Base-by-base conservation (phyloP, 1,284 basidiomycete species). In the Moesziomyces parantarcticus region DNA sequence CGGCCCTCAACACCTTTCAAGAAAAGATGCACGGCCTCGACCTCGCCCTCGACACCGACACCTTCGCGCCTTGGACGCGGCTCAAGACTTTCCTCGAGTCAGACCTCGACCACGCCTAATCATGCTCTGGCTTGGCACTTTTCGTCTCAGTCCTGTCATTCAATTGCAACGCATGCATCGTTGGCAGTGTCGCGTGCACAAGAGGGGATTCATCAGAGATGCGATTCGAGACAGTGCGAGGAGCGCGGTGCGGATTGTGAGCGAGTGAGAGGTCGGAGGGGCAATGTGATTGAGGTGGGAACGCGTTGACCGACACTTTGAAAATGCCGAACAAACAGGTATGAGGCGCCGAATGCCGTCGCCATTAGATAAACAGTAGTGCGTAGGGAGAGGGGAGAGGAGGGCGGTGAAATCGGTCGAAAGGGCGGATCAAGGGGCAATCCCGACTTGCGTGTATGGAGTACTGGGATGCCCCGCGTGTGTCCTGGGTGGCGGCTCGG, bases 361-460 rank as follows among this genome's bases (percentile, higher is more conserved):
- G 36, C 36, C 36, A 39, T 39, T 39, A 39, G 14, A 18, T 39
- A n/a, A 18, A 39, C 16, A 39, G 36, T 18, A 5, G 18, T 43
- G 41, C 20, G 41, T 18, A 16, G 14, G 16, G 34, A 21, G 29
- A 20, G 47, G 18, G 20, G 26, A 29, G 29, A 32, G 29, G 29
- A 32, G 29, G 13, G 11, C 10, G 29, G 29, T 13, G 11, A 32
- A 13, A 32, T 11, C 20, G 16, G 41, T 43, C 20, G 40, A 10
- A 26, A 58, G 20, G 29, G 10, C 43, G 47, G 21, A 41, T 3
- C 18, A 18, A 9, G 23, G 47, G 14, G 16, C 13, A 39, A 22
- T 23, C 22, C n/a, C 26, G 47, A 50, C 49, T 53, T 59, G 36
- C 58, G 58, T 59, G 58, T 59, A 53, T 59, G 49, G 39, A 49